Evolutionary conservation across 2,329 filamentous ascomycete genomes (phyloP), one percentile per base, ranked within the genome.

Genomic region (Fusarium anguioides): DNA sequence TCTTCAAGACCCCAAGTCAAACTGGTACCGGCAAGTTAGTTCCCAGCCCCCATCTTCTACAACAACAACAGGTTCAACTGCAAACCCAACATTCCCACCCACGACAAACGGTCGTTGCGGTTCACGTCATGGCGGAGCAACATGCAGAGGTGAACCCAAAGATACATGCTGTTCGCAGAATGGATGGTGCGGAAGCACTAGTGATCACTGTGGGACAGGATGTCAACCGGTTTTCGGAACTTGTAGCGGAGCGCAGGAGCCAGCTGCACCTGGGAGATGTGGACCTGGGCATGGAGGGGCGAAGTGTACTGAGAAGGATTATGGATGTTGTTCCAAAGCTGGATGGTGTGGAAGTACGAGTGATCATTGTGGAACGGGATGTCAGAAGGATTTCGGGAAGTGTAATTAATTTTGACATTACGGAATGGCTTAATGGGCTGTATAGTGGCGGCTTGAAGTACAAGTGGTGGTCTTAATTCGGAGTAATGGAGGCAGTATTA

Each of bases 1-100:
- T 70, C 78, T 89, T 17, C 80, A 81, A 12, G 86, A 89, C 68
- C 76, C 83, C 8, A 68, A 75, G 9, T 80, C 77, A 42, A 81
- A 83, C 71, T 89, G 86, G 87, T 89, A 89, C 73, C 68, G 75
- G 14, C 36, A 50, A 17, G 75, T 78, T 3, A 55, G 50, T 7
- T 41, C 33, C 1, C 33, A 37, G 5, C 18, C 46, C 3, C 39
- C 37, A 2, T 40, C 62, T 5, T 44, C 56, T 52, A 45, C 27
- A 20, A 27, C 51, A 48, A 23, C 27, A 20, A 27, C 51, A 48
- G 20, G 41, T 11, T 53, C 61, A 11, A 58, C 63, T 41, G 52
- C 57, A 18, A 64, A 64, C 6, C 60, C 60, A 4, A 65, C 70
- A 11, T 71, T 69, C 29, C 66, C 71, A 1, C 42, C 69, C 8